Base-by-base conservation (phyloP, 2,329 filamentous ascomycete species). In the Cadophora luteo-olivacea region DNA sequence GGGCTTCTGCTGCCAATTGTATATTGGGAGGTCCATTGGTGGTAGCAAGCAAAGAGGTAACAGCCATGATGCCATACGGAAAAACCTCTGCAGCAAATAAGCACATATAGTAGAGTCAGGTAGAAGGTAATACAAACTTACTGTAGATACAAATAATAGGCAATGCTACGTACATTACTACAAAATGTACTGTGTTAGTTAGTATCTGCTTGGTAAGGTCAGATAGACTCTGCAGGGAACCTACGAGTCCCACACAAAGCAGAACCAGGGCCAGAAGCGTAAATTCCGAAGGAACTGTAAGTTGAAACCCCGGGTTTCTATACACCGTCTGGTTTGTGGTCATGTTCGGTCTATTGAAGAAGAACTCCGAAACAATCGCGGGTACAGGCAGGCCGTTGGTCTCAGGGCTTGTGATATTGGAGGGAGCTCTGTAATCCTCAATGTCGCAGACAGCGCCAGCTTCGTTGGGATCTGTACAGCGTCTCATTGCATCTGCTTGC, bases 251-350 rank as follows among this genome's bases (percentile, higher is more conserved):
- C 11, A 49, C 9, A 49, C 25, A 38, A 3, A 60, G 55, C 12
- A 60, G 33, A 14, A 22, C 12, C 6, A 14, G 4, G 6, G 19
- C n/a, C 45, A n/a, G n/a, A 19, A 49, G 19, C 2, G 6, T 22
- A 8, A 49, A 5, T 9, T 7, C 12, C 1, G n/a, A 49, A 22
- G 45, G 19, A 14, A 19, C 4, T 14, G 41, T 5, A 45, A 16
- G 12, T 45, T 6, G 41, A 45, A 14, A 19, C 4, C 57, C 57
- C 4, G 12, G 19, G 12, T 22, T 65, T n/a, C 72, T 70, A 57
- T 78, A 82, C 1, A 81, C 77, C 0, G 83, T 84, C 76, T 86
- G 84, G 67, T 85, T 84, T 24, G 77, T 78, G 19, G 83, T 83
- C 81, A 82, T 82, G 65, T 84, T 84, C 4, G 77, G 69, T 36